Base-by-base conservation (phyloP, 495 filamentous ascomycete genomes). In the Penicillium pulvis region DNA sequence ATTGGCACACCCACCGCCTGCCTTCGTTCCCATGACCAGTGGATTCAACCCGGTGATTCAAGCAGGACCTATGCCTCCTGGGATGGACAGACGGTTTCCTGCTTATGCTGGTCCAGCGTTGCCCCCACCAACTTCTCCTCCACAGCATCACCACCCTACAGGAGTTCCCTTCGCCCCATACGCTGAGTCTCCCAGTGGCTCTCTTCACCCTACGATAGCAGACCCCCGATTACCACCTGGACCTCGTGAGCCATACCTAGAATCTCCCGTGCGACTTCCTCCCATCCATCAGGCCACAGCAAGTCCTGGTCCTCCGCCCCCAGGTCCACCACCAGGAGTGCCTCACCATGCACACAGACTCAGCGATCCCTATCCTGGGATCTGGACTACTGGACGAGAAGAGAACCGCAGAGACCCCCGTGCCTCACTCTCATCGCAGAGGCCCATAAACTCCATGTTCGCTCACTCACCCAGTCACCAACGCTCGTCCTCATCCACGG, bases 221-320 rank as follows among this genome's bases (percentile, higher is more conserved):
- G 71, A 77, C 36, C 59, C 67, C 20, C 60, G 72, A 12, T 36
- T 68, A 9, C 57, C 66, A 16, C 55, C 67, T 46, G 72, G 70
- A 24, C 65, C 69, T 33, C 71, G 65, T 9, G 77, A 77, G 35
- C 53, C 59, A 7, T 74, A 74, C 50, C 45, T 61, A 3, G 74
- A 77, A 49, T 71, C 73, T 11, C 69, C 75, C n/a, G 71, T 80
- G 6, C 67, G 74, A 44, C 71, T 80, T 3, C 77, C 77, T 5
- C 77, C 77, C 8, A 78, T 80, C 6, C 72, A 73, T 16, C 72
- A 75, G 19, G 62, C 66, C 4, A 74, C 68, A 4, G 66, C 71
- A 8, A 66, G 59, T 20, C 57, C 65, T 4, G 51, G 55, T 14
- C 56, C 67, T 14, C 55, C 64, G 6, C 53, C 53, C 3, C 41